Evolutionary conservation across 306 rosid species (phyloP).

Genomic region (Dalbergia cochinchinensis): DNA sequence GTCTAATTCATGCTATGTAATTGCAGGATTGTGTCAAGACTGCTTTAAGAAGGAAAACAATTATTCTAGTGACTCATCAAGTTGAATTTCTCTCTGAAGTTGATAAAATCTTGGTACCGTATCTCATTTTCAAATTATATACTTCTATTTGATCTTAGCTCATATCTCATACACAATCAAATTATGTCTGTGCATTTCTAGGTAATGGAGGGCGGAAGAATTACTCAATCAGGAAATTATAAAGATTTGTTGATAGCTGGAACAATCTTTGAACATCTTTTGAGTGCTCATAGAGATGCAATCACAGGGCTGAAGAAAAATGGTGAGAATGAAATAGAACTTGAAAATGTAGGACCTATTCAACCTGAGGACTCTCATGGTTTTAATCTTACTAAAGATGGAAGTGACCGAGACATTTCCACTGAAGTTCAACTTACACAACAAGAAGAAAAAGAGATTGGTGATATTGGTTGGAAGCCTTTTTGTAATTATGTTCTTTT

Average conservation of each 20-base stretch:
- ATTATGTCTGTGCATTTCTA: constrained; percentile 24
- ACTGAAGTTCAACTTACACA: constrained; percentile 53
- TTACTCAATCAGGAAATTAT: constrained; percentile 68
- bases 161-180: not conserved
- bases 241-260: constrained; percentile 62
- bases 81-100: constrained; percentile 68
- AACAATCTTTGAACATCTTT: constrained; percentile 69
- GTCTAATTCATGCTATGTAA: not conserved
- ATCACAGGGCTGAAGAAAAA: constrained; percentile 43
- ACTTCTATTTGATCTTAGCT: not conserved
- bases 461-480: constrained; percentile 71
- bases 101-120: constrained; percentile 61
- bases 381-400: constrained; percentile 29
- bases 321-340: constrained; percentile 40
- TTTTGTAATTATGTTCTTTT: constrained; percentile 60
- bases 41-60: constrained; percentile 59
- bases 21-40: constrained; percentile 68
- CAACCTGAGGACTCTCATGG: constrained; percentile 40
- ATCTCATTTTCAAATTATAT: not conserved
- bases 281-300: constrained; percentile 67
- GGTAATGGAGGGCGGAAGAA: constrained; percentile 65
- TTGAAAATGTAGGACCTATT: constrained; percentile 21
- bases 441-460: constrained; percentile 67
- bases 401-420: constrained; percentile 38
- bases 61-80: constrained; percentile 75